Evolutionary conservation across 1,284 basidiomycete genomes (phyloP).

Genomic region (Ganoderma meredithae): DNA sequence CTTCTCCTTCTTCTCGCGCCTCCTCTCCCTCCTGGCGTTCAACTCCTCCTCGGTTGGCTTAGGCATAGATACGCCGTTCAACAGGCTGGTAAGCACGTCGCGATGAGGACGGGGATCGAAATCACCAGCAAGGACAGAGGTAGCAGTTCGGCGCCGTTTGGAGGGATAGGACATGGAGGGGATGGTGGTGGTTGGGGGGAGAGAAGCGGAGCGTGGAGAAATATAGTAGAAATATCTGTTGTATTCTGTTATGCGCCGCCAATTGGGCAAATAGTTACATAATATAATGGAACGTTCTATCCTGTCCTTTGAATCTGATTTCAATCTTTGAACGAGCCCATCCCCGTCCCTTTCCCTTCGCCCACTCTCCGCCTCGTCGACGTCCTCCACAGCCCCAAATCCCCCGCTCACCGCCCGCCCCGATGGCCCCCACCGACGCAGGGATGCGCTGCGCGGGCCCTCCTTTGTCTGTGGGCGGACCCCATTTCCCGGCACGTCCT

Average conservation of each 20-base stretch:
- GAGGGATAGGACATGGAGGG: constrained; percentile 34
- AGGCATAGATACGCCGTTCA: constrained; percentile 76
- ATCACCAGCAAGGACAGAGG: constrained; percentile 73
- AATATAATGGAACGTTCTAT: constrained; percentile 36
- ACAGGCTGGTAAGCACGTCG: constrained; percentile 77
- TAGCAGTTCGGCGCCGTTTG: constrained; percentile 68
- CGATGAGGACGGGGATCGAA: constrained; percentile 71
- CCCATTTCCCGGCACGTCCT: background rate
- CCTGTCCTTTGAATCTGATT: constrained; percentile 33
- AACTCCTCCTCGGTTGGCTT: constrained; percentile 67
- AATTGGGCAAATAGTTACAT: constrained; percentile 39
- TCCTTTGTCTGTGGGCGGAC: constrained; percentile 5
- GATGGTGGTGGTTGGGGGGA: constrained; percentile 33
- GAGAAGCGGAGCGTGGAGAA: constrained; percentile 37
- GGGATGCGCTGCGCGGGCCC: background rate
- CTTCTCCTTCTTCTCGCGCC: constrained; percentile 61
- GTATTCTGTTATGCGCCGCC: constrained; percentile 40
- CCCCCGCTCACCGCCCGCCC: constrained; percentile 1
- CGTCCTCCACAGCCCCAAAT: no score
- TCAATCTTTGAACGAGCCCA: constrained; percentile 27
- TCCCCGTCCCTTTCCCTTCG: constrained; percentile 6
- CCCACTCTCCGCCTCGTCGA: constrained; percentile 13
- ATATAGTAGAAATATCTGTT: constrained; percentile 36
- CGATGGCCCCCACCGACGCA: background rate
- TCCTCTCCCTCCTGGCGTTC: constrained; percentile 60